A percentile compares a stretch with the other conserved stretches of the same genome.
phyloP scores from a whole-genome alignment of 139 green algal species.

The Chlamydomonas asymmetrica region DNA sequence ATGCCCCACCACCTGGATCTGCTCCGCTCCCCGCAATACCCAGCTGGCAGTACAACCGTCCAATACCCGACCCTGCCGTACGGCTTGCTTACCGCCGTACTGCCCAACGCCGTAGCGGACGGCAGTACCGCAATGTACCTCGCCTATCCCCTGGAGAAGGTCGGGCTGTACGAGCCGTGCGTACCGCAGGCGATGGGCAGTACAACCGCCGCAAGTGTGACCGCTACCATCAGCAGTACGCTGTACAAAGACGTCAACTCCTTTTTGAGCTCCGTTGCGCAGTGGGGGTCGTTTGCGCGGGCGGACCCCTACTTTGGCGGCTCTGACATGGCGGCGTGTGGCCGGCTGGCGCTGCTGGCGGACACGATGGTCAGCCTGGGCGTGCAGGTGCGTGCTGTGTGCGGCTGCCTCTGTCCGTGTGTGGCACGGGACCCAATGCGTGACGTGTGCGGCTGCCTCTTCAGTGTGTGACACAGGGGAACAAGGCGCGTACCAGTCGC shows the following conservation, averaged over 20 bases:
- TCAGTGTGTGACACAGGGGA: too few species aligned
- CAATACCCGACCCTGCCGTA: neutral
- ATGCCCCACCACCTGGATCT: constrained; percentile 26
- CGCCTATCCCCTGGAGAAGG: neutral
- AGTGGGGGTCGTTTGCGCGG: neutral
- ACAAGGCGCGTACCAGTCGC: too few species aligned
- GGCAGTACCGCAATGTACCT: neutral
- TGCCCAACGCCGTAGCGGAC: neutral
- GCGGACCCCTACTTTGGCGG: constrained; percentile 39
- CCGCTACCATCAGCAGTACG: neutral
- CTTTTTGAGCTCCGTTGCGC: neutral
- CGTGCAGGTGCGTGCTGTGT: neutral
- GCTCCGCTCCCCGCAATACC: neutral
- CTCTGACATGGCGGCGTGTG: constrained; percentile 32
- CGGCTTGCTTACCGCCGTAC: neutral
- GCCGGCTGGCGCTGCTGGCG: constrained; percentile 44
- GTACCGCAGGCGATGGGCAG: neutral
- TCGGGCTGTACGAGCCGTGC: neutral
- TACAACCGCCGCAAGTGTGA: neutral
- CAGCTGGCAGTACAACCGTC: constrained; percentile 5
- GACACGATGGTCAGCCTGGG: constrained; percentile 28
- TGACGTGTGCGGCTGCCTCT: too few species aligned
- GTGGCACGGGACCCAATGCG: too few species aligned
- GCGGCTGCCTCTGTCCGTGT: neutral
- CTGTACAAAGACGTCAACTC: neutral